phyloP scores from a whole-genome alignment of 176 grass and related monocot species.

The Carex cristatella region DNA sequence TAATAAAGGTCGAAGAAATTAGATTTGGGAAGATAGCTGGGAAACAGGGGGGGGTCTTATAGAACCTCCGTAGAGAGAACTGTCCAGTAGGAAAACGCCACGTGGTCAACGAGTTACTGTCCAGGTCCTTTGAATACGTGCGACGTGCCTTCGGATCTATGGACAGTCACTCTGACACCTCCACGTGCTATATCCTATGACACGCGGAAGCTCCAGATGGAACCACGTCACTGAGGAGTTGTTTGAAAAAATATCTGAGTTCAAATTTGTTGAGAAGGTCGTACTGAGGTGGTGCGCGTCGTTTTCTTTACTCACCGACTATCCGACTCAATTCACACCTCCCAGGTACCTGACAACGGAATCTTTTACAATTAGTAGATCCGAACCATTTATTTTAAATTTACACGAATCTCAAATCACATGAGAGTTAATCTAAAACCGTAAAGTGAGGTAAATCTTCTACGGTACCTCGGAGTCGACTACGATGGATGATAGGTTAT shows the following conservation, averaged over 20 bases:
- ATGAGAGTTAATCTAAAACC: no score
- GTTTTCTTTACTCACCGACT: slow-evolving; percentile 22
- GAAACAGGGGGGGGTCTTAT: background rate
- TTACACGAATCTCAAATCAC: no score
- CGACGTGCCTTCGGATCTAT: background rate
- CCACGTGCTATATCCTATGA: background rate
- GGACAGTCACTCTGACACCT: background rate
- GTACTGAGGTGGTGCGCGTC: background rate
- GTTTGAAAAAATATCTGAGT: background rate
- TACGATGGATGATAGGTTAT: background rate
- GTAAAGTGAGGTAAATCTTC: no score
- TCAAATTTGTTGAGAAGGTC: background rate
- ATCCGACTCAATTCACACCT: no score
- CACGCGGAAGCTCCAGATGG: background rate
- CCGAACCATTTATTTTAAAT: no score
- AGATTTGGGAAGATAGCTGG: background rate
- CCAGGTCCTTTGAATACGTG: background rate
- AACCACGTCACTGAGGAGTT: background rate
- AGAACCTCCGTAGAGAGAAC: background rate
- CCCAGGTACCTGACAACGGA: no score
- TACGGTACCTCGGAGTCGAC: background rate
- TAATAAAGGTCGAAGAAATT: background rate
- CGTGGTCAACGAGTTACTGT: background rate
- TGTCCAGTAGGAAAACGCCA: background rate
- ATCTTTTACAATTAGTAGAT: no score